These are phyloP conservation scores for Psilocybe subaeruginosa DNA, from an alignment of 768 basidiomycete species.

Conservation along the genomic window DNA sequence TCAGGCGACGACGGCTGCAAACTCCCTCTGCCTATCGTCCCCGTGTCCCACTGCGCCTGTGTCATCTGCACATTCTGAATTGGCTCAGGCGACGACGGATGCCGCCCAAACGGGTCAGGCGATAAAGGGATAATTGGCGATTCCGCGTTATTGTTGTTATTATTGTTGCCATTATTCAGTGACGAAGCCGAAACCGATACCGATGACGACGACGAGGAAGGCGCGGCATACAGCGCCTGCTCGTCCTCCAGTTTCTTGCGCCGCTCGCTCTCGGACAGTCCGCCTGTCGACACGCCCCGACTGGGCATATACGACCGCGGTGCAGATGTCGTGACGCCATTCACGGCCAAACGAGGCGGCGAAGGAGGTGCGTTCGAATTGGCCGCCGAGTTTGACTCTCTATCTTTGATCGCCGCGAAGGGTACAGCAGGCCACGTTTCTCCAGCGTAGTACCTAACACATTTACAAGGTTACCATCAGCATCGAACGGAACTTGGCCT, in stretches of 20 bases:
- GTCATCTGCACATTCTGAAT: slow-evolving; percentile 25
- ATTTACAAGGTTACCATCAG: neutral
- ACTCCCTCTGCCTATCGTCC: slow-evolving; percentile 22
- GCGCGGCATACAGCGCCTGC: slow-evolving; percentile 51
- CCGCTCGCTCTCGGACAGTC: slow-evolving; percentile 47
- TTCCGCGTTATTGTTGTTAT: slow-evolving; percentile 22
- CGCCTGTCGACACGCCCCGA: slow-evolving; percentile 23
- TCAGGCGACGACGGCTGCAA: neutral
- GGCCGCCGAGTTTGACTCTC: slow-evolving; percentile 20
- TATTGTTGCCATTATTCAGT: no score
- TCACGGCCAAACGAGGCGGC: slow-evolving; percentile 68
- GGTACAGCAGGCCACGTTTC: slow-evolving; percentile 45
- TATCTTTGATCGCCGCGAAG: slow-evolving; percentile 37
- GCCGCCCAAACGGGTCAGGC: slow-evolving; percentile 81
- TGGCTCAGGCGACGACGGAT: slow-evolving; percentile 50
- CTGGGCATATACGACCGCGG: slow-evolving; percentile 47
- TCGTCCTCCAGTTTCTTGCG: slow-evolving; percentile 56
- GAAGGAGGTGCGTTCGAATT: slow-evolving; percentile 41
- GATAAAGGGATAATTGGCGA: slow-evolving; percentile 82
- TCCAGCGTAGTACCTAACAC: slow-evolving; percentile 13
- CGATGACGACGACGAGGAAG: slow-evolving; percentile 22
- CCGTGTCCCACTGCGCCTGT: slow-evolving; percentile 46
- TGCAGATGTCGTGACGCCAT: slow-evolving; percentile 66
- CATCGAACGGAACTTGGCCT: neutral
- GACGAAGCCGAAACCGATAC: slow-evolving; percentile 20